Evolutionary conservation across 148 eudicot species (phyloP), one percentile per base, ranked within the genome.

Genomic region (Rhododendron henanense): DNA sequence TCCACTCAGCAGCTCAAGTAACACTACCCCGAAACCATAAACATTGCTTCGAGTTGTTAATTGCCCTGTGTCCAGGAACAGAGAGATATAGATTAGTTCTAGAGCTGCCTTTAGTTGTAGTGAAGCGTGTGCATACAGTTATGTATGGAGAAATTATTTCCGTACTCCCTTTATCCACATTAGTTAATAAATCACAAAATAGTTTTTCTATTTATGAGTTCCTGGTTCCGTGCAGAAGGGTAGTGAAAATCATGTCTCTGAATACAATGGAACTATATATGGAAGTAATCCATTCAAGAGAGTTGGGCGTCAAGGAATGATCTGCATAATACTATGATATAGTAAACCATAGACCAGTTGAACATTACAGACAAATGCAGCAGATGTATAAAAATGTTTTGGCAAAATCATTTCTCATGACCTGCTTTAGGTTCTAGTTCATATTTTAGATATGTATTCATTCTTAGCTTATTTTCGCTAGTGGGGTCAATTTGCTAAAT

Each of bases 1-100:
- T 85, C 96, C 98, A 23, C 90, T 94, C 35, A 95, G 93, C 98
- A 95, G 93, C 91, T 95, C 98, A 14, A 95, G 94, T 61, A 95
- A 90, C 77, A 94, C 98, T 2, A 95, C 98, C 85, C 98, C 96
- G 71, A 91, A 95, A 55, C 96, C 95, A 83, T 95, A 95, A 4
- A 94, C 93, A 79, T 95, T 96, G 75, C 98, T 95, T 75, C 94
- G 91, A 37, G 98, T 93, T 65, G 96, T 95, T 85, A 95, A 88
- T 87, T 94, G 98, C 67, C 98, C 98, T 95, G 91, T 94, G 93
- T 78, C 81, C 81, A 87, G 14, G 50, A 28, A 50, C 59, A 78
- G 48, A 33, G n/a, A 10, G 2, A 90, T 13, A 11, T 23, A 16
- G 41, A n/a, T 78, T 28, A 81, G 41, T 7, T 55, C 16, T 39